A percentile compares a stretch with the other conserved stretches of the same genome.
Evolutionary conservation across 129 eudicot genomes (phyloP).

Genomic region (Helianthus tuberosus): DNA sequence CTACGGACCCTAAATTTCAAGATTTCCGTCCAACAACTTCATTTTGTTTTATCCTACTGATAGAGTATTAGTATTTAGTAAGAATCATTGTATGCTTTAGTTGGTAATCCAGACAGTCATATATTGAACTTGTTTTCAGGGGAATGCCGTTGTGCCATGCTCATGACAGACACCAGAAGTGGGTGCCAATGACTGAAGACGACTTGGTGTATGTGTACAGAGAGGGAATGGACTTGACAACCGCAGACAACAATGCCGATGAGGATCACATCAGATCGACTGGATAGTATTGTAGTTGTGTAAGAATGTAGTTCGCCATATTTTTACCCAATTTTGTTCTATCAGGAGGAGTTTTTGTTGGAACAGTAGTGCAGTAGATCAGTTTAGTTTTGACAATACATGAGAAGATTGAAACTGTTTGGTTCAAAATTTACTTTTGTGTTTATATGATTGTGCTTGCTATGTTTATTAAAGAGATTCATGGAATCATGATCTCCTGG

Average conservation of each 20-base stretch:
- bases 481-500: not conserved
- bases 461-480: not conserved
- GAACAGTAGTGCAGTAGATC: not conserved
- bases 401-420: slow-evolving; percentile 11
- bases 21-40: too few species aligned
- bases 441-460: not conserved
- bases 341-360: slow-evolving; percentile 2
- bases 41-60: too few species aligned
- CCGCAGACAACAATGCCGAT: slow-evolving; percentile 17
- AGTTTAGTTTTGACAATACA: slow-evolving; percentile 16
- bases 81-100: not conserved
- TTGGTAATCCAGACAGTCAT: not conserved
- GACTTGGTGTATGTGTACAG: slow-evolving; percentile 46
- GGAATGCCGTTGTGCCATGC: slow-evolving; percentile 49
- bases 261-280: slow-evolving; percentile 21
- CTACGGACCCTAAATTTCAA: too few species aligned
- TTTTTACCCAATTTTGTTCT: not conserved
- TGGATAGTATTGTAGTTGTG: slow-evolving; percentile 19
- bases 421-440: not conserved
- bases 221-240: slow-evolving; percentile 42
- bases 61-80: not conserved
- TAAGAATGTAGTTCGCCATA: slow-evolving; percentile 19
- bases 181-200: slow-evolving; percentile 38
- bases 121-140: slow-evolving; percentile 33
- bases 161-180: slow-evolving; percentile 39